phyloP scores from a whole-genome alignment of 768 basidiomycete species.

The Mycena epipterygia region DNA sequence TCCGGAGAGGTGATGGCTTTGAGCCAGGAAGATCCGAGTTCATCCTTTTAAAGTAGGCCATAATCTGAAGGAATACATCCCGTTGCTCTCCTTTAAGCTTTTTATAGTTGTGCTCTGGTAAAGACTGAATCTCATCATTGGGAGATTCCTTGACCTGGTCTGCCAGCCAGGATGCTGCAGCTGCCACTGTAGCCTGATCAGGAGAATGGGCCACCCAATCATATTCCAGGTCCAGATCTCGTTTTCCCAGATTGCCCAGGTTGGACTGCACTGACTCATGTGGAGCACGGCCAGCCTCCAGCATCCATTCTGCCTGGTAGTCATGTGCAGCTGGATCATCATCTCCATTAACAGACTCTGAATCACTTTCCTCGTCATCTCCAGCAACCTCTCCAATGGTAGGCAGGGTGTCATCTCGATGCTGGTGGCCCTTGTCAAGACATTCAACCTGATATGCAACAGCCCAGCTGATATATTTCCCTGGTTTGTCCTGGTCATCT shows the following conservation, averaged over 20 bases:
- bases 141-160: constrained; percentile 38
- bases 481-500: background rate
- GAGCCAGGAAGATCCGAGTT: background rate
- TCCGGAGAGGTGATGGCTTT: constrained; percentile 25
- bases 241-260: constrained; percentile 31
- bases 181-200: constrained; percentile 4
- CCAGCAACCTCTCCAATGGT: background rate
- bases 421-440: constrained; percentile 7
- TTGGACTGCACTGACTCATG: constrained; percentile 31
- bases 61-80: constrained; percentile 29
- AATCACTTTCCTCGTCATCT: constrained; percentile 24
- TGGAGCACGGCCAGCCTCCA: constrained; percentile 36
- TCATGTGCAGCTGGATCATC: constrained; percentile 15
- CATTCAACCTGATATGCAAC: constrained; percentile 31
- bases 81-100: constrained; percentile 28
- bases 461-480: constrained; percentile 19
- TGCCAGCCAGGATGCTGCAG: constrained; percentile 35
- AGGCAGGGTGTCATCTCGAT: constrained; percentile 22
- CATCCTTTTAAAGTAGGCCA: constrained; percentile 31
- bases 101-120: constrained; percentile 32
- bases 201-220: constrained; percentile 40
- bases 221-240: constrained; percentile 40
- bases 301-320: constrained; percentile 41
- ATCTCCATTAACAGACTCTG: constrained; percentile 31
- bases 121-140: constrained; percentile 39